Evolutionary conservation across 805 yeast species (phyloP).

Genomic region (Schwanniomyces yamadae): DNA sequence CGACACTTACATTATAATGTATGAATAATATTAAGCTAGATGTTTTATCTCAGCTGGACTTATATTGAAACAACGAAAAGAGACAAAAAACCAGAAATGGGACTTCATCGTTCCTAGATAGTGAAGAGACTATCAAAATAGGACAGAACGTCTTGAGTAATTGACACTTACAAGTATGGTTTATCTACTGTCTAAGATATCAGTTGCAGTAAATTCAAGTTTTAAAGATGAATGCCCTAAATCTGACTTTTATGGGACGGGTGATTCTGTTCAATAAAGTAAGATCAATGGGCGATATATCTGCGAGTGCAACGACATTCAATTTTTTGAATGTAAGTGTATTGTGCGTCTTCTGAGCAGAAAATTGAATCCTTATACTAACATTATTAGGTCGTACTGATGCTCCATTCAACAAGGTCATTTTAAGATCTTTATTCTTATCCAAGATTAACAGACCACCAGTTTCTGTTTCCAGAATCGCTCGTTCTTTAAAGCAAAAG

Average conservation of each 20-base stretch:
- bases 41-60: no score
- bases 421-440: slow-evolving; percentile 91
- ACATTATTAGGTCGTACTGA: slow-evolving; percentile 86
- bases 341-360: slow-evolving; percentile 48
- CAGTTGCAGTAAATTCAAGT: no score
- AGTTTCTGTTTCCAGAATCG: slow-evolving; percentile 90
- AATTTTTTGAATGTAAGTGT: slow-evolving; percentile 9
- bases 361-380: slow-evolving; percentile 30
- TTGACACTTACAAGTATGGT: neutral
- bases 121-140: neutral
- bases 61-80: no score
- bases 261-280: neutral
- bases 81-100: no score
- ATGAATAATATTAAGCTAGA: no score
- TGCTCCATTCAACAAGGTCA: slow-evolving; percentile 97
- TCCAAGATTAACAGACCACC: slow-evolving; percentile 99
- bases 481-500: slow-evolving; percentile 75
- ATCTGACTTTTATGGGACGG: no score
- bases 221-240: no score
- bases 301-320: slow-evolving; percentile 36
- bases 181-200: no score
- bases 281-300: slow-evolving; percentile 11
- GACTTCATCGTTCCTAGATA: no score
- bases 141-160: neutral
- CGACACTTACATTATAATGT: no score